Base-by-base conservation (phyloP, 441 rosid genomes). In the Isatis lusitanica region DNA sequence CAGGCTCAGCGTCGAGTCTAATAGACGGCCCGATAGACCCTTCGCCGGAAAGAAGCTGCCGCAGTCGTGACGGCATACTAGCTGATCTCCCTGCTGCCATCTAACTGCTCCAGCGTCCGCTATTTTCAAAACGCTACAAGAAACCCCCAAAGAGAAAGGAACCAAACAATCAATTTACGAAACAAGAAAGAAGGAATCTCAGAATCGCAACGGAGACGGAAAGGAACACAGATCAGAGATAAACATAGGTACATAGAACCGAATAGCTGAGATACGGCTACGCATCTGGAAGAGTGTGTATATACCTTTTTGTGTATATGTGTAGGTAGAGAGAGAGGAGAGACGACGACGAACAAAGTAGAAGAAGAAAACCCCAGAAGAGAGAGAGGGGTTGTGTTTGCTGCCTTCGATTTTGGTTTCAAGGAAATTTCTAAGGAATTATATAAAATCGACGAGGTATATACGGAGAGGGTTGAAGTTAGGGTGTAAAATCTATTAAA, bases 31-130 rank as follows among this genome's bases (percentile, higher is more conserved):
- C 91, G 66, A 87, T 76, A 36, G 90, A 76, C 51, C 86, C 89
- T 71, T 95, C 99, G 18, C 97, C 99, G 66, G 97, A 87, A 60
- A 95, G 74, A 68, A 93, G 97, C 80, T 89, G 98, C 73, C 98
- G 90, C 58, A 93, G 84, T 78, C 99, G 85, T 53, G 97, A 89
- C 63, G 97, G 99, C 88, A 95, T 83, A 82, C 87, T 87, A 82
- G 98, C 86, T 78, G 99, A 88, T 84, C 99, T 86, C 79, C 81
- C 78, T 70, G 90, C 77, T 66, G 97, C 86, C 99, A 94, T 94
- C 84, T 73, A 58, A 67, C 63, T 51, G 39, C 47, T 68, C 63
- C 55, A 68, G 68, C 63, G 74, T 50, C 39, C 35, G 63, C 68
- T 74, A 68, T 31, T 52, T 40, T 39, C 9, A 21, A 58, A 47